Evolutionary conservation across 192 early-diverging fungal genomes (phyloP).

Genomic region (Helicostylum pulchrum): DNA sequence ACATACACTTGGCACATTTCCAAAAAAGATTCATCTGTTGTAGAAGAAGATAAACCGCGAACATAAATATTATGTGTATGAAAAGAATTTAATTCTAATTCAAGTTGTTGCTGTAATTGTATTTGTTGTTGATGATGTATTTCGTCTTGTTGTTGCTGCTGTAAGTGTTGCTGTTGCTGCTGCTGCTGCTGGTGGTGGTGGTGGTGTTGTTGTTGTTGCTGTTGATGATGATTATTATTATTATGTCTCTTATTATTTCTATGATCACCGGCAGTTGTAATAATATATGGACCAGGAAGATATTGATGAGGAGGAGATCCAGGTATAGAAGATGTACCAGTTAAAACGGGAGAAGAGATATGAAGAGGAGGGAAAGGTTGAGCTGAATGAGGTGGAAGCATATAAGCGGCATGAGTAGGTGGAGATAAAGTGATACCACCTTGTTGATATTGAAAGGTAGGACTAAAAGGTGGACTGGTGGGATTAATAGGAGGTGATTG

Average conservation of each 20-base stretch:
- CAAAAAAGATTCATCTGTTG: conserved; percentile 66
- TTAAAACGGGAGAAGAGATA: conserved; percentile 41
- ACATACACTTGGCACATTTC: conserved; percentile 62
- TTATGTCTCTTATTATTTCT: conserved; percentile 14
- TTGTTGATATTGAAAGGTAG: conserved; percentile 35
- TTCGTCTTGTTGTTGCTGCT: conserved; percentile 20
- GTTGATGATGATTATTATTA: conserved; percentile 3
- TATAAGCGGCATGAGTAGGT: conserved; percentile 33
- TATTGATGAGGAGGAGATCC: conserved; percentile 24
- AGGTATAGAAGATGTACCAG: conserved; percentile 30
- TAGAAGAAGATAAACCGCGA: conserved; percentile 63
- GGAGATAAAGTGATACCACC: conserved; percentile 38
- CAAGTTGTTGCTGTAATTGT: conserved; percentile 15
- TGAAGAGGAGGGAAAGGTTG: conserved; percentile 39
- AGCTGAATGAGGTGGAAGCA: conserved; percentile 36
- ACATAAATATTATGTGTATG: conserved; percentile 79
- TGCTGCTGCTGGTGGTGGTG: conserved; percentile 1
- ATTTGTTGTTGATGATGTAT: conserved; percentile 14
- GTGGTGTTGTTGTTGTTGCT: conserved; percentile 14
- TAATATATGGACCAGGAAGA: conserved; percentile 16
- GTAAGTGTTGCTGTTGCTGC: conserved; percentile 7
- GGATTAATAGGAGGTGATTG: conserved; percentile 45
- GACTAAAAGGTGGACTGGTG: conserved; percentile 40
- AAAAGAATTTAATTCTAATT: conserved; percentile 15
- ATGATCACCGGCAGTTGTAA: conserved; percentile 6